Conservation (phyloP, 768 basidiomycete species). For the Rossbeevera mucosa region DNA sequence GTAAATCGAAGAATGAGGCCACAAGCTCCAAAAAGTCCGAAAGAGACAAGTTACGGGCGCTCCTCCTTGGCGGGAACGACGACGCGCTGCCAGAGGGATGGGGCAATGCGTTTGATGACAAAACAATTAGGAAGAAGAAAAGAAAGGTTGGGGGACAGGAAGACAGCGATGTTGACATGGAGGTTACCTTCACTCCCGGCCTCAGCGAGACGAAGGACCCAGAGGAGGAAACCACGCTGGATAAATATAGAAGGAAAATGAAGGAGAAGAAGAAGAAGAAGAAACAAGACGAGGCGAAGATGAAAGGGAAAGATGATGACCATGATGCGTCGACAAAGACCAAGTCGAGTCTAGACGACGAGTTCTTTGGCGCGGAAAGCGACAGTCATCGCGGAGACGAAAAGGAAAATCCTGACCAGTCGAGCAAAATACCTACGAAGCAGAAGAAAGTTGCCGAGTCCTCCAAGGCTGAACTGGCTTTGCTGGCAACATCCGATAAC, state of each 20-base stretch:
- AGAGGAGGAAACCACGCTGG: conserved; percentile 81
- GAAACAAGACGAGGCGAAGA: conserved; percentile 64
- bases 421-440: conserved; percentile 22
- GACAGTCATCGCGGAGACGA: conserved; percentile 27
- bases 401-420: conserved; percentile 15
- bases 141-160: conserved; percentile 21
- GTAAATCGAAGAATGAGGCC: conserved; percentile 12
- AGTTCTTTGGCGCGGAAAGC: conserved; percentile 65
- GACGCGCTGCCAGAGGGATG: conserved; percentile 82
- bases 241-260: conserved; percentile 85
- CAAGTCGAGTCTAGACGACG: conserved; percentile 44
- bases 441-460: conserved; percentile 16
- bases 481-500: conserved; percentile 56
- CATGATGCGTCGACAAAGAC: conserved; percentile 17
- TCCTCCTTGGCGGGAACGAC: conserved; percentile 65
- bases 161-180: conserved; percentile 68
- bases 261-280: conserved; percentile 83
- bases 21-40: conserved; percentile 38
- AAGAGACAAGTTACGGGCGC: conserved; percentile 68
- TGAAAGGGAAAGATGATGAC: conserved; percentile 26
- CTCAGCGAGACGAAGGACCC: conserved; percentile 51
- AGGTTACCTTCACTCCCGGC: conserved; percentile 92
- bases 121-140: conserved; percentile 3
- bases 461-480: conserved; percentile 55
- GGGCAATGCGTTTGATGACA: conserved; percentile 42